phyloP scores from a whole-genome alignment of 2,329 filamentous ascomycete species.

The Diaporthe aspalathi region DNA sequence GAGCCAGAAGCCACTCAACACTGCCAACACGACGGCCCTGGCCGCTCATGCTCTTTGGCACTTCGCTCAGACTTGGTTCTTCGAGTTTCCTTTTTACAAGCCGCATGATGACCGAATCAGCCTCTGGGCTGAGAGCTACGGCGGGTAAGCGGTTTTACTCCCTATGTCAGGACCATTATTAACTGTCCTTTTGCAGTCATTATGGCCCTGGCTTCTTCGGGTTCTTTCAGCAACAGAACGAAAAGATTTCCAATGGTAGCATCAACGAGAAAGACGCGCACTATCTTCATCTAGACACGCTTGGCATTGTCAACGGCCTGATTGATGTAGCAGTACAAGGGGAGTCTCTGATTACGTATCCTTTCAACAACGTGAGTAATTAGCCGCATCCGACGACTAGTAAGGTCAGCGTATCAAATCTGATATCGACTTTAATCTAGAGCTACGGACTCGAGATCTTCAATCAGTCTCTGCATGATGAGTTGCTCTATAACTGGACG shows the following conservation, averaged over 20 bases:
- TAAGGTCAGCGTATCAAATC: no score
- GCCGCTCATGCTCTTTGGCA: conserved; percentile 70
- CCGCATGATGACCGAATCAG: conserved; percentile 48
- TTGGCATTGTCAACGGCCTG: conserved; percentile 68
- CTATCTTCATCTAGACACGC: conserved; percentile 55
- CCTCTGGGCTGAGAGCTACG: conserved; percentile 40
- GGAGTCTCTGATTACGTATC: conserved; percentile 60
- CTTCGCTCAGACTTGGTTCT: conserved; percentile 69
- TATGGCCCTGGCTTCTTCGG: conserved; percentile 55
- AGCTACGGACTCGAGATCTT: conserved; percentile 63
- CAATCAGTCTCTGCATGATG: conserved; percentile 59
- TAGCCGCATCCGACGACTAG: neutral
- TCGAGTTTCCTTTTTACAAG: conserved; percentile 65
- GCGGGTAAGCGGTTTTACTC: conserved; percentile 1
- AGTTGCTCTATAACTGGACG: conserved; percentile 56
- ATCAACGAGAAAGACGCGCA: conserved; percentile 36
- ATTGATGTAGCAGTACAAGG: conserved; percentile 62
- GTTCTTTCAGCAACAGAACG: conserved; percentile 58
- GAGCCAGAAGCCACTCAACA: conserved; percentile 54
- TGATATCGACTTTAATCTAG: neutral
- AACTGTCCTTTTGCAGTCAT: conserved; percentile 39
- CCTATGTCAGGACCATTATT: neutral
- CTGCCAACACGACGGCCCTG: conserved; percentile 60
- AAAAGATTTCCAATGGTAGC: conserved; percentile 48
- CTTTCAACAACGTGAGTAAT: conserved; percentile 63